phyloP scores from a whole-genome alignment of 352 stramenopile genomes.

The Phytophthora cactorum region DNA sequence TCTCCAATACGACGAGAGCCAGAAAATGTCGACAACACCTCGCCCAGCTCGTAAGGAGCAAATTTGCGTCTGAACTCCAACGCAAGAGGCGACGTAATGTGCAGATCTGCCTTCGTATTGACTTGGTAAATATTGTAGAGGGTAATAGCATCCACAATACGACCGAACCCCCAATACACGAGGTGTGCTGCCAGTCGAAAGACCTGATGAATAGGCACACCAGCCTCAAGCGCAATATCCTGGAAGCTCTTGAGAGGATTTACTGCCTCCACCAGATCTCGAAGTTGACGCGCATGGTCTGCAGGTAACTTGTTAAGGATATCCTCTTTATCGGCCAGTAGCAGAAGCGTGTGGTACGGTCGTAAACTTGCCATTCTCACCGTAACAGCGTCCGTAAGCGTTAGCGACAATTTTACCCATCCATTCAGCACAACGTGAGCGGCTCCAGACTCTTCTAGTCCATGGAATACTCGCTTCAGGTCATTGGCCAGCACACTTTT shows the following conservation, averaged over 20 bases:
- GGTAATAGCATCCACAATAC: slow-evolving; percentile 84
- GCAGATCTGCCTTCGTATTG: slow-evolving; percentile 58
- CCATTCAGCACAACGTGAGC: slow-evolving; percentile 86
- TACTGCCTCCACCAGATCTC: slow-evolving; percentile 67
- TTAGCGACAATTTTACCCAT: slow-evolving; percentile 89
- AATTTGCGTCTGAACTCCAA: slow-evolving; percentile 83
- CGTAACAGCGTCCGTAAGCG: slow-evolving; percentile 68
- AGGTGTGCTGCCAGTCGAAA: slow-evolving; percentile 86
- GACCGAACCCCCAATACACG: slow-evolving; percentile 83
- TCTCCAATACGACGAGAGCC: slow-evolving; percentile 76
- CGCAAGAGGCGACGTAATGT: slow-evolving; percentile 52
- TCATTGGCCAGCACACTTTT: slow-evolving; percentile 87
- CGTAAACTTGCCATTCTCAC: slow-evolving; percentile 69
- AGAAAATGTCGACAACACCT: slow-evolving; percentile 78
- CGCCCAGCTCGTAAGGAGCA: slow-evolving; percentile 66
- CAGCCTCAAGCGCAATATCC: slow-evolving; percentile 80
- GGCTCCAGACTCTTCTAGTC: slow-evolving; percentile 71
- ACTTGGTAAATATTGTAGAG: slow-evolving; percentile 91
- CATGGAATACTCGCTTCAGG: slow-evolving; percentile 86
- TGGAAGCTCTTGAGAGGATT: slow-evolving; percentile 90
- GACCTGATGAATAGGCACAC: slow-evolving; percentile 79
- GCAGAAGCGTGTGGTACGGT: slow-evolving; percentile 85
- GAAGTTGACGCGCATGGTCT: slow-evolving; percentile 84
- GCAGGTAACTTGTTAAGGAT: slow-evolving; percentile 69
- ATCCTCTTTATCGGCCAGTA: slow-evolving; percentile 69